Evolutionary conservation across 495 filamentous ascomycete genomes (phyloP), one percentile per base, ranked within the genome.

Genomic region (Daldinia loculata): DNA sequence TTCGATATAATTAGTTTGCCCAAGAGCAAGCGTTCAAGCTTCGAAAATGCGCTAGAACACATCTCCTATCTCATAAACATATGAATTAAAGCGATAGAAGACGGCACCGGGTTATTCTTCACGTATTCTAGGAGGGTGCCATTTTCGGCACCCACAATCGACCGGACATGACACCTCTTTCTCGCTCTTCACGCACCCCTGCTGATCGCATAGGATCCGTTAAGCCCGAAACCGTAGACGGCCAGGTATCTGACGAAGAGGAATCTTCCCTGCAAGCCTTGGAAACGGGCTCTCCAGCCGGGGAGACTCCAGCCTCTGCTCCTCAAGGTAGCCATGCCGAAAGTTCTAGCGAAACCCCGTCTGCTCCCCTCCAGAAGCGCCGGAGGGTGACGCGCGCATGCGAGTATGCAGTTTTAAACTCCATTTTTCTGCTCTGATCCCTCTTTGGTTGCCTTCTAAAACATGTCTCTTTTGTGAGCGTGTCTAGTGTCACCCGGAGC

Each of bases 341-440:
- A 59, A 71, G 73, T 51, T 66, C 73, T 50, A 75, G 71, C 48
- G 79, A 80, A 26, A 71, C 72, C 1, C 72, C 79, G 8, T 79
- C 67, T 29, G 75, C 80, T 73, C 93, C 91, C 38, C 80, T 94
- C 69, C 94, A 97, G 80, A 97, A 98, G 80, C 86, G 94, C 52
- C 87, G 94, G 24, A 84, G 94, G 75, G 94, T 98, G 30, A 97
- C 93, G 43, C 85, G 94, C 62, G 94, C 94, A 17, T 98, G 94
- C 83, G 95, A 98, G 69, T 72, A 72, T 68, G 69, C 39, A 68
- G 17, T 64, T 68, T 34, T 43, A 34, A 24, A 39, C 12, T 39
- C 39, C 52, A 36, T 61, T 17, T 57, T 17, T 27, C 38, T 36
- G 41, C 48, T 56, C 27, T 26, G 24, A 55, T 60, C 38, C 52